phyloP scores from a whole-genome alignment of 768 basidiomycete species.

The Strobilomyces confusus region DNA sequence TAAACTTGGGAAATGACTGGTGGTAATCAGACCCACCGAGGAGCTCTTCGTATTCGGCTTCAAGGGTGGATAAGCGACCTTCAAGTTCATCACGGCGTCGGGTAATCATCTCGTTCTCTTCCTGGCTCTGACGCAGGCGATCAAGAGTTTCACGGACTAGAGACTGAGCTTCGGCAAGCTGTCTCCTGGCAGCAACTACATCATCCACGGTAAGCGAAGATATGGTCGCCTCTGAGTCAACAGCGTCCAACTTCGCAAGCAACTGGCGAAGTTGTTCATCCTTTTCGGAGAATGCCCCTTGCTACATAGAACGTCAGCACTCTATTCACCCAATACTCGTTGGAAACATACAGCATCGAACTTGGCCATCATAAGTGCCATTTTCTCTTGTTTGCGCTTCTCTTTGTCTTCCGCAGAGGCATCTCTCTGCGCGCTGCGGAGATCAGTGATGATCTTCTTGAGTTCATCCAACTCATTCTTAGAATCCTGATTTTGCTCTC shows the following conservation, averaged over 20 bases:
- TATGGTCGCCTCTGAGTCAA: conserved; percentile 57
- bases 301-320: conserved; percentile 39
- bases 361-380: conserved; percentile 99
- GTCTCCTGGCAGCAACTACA: conserved; percentile 75
- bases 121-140: conserved; percentile 81
- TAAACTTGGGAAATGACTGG: conserved; percentile 1
- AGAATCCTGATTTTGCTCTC: conserved; percentile 89
- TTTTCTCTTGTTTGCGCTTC: conserved; percentile 98
- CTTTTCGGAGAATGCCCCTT: conserved; percentile 93
- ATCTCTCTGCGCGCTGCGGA: conserved; percentile 80
- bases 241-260: conserved; percentile 76
- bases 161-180: conserved; percentile 85
- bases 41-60: conserved; percentile 95
- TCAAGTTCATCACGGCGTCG: conserved; percentile 88
- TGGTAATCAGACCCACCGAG: conserved; percentile 56
- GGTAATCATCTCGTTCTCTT: conserved; percentile 84
- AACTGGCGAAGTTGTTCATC: conserved; percentile 88
- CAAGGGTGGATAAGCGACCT: conserved; percentile 69
- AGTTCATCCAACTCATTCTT: conserved; percentile 88
- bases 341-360: conserved; percentile 77
- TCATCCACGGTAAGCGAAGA: conserved; percentile 70
- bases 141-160: conserved; percentile 87
- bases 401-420: conserved; percentile 94
- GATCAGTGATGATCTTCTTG: conserved; percentile 69
- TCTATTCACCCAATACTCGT: neutral